Evolutionary conservation across 768 basidiomycete genomes (phyloP).

Genomic region (Lentinus brumalis): DNA sequence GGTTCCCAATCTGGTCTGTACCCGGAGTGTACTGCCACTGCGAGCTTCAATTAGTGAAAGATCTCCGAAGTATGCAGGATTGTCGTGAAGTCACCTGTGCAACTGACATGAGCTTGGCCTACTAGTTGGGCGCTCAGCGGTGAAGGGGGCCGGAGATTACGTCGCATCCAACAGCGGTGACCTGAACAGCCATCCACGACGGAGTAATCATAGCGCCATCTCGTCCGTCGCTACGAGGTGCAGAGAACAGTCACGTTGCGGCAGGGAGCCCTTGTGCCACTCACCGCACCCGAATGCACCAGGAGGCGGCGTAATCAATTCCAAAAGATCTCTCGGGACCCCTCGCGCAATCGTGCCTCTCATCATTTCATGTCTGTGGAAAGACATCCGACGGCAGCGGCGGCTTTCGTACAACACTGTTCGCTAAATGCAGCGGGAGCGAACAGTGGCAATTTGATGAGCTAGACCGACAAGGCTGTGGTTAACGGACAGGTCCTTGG

Average conservation of each 20-base stretch:
- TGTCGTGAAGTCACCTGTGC: background rate
- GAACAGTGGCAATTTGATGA: constrained; percentile 1
- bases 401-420: background rate
- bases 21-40: background rate
- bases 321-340: no score
- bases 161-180: background rate
- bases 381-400: background rate
- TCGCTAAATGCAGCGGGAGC: background rate
- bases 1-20: background rate
- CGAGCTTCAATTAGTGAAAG: background rate
- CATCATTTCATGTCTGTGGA: no score
- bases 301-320: no score
- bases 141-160: background rate
- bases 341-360: no score
- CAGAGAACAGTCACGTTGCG: no score
- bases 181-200: no score
- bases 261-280: no score
- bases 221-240: no score
- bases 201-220: no score
- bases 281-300: no score
- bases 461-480: background rate
- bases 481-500: background rate
- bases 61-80: constrained; percentile 4
- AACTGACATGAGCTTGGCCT: background rate
- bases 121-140: no score